Percentiles rank a stretch among this genome's conserved stretches.
These are phyloP conservation scores for Sarcodon aspratus DNA, from an alignment of 768 basidiomycete species.

Conservation along the genomic window DNA sequence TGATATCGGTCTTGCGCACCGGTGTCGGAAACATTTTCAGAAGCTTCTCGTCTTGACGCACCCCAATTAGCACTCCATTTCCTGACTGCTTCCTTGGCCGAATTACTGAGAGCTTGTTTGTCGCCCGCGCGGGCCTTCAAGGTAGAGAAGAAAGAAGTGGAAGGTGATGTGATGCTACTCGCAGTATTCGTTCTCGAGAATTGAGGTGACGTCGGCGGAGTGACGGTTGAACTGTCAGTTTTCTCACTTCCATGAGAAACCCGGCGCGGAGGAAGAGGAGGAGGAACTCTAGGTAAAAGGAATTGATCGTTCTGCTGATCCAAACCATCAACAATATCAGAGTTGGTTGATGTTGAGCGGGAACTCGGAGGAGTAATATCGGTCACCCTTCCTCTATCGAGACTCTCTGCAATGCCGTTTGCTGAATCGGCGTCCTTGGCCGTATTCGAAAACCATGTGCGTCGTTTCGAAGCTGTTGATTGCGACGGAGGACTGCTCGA, in stretches of 20 bases:
- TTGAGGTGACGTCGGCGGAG: background rate
- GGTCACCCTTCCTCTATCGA: conserved; percentile 25
- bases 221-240: background rate
- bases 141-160: conserved; percentile 64
- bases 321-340: background rate
- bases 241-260: background rate
- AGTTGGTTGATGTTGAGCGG: conserved; percentile 4
- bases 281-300: background rate
- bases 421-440: conserved; percentile 23
- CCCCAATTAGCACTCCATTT: conserved; percentile 89
- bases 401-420: conserved; percentile 5
- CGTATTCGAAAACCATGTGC: conserved; percentile 47
- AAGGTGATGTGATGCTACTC: conserved; percentile 10
- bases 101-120: conserved; percentile 77
- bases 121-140: conserved; percentile 69
- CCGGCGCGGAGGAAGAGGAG: background rate
- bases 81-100: conserved; percentile 81
- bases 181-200: background rate
- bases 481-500: conserved; percentile 11
- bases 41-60: conserved; percentile 42
- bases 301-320: background rate
- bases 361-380: conserved; percentile 4
- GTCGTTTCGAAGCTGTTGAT: conserved; percentile 24
- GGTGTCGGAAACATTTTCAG: background rate
- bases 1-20: background rate